Conservation (phyloP, 2,329 filamentous ascomycete genomes). For the Phoma sp. region DNA sequence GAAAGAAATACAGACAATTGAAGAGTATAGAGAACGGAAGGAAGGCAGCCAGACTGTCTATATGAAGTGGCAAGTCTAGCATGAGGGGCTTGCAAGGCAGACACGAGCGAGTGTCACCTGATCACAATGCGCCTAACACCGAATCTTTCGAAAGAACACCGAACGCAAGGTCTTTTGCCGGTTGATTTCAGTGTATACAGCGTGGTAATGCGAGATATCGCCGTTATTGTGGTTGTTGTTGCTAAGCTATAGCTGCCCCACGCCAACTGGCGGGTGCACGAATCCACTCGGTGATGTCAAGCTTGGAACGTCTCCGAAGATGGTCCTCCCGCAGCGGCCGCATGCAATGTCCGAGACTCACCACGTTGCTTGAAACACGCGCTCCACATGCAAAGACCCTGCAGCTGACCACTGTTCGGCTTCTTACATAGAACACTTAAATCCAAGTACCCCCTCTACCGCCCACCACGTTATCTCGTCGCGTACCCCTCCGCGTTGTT, state of each 20-base stretch:
- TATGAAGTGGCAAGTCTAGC: neutral
- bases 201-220: neutral
- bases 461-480: conserved; percentile 25
- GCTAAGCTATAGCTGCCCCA: neutral
- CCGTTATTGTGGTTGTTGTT: neutral
- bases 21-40: neutral
- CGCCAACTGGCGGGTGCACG: conserved; percentile 2
- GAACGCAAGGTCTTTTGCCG: no score
- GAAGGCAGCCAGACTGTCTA: neutral
- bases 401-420: conserved; percentile 19
- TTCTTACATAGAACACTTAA: conserved; percentile 12
- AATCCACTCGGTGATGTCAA: conserved; percentile 14
- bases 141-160: neutral
- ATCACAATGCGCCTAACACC: neutral
- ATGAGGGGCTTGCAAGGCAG: neutral
- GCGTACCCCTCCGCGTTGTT: conserved; percentile 12
- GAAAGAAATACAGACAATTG: neutral
- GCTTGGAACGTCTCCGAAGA: conserved; percentile 2
- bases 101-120: neutral
- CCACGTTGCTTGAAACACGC: conserved; percentile 15
- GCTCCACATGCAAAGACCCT: conserved; percentile 10
- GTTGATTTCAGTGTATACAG: neutral
- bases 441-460: neutral
- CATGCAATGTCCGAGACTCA: conserved; percentile 13
- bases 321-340: conserved; percentile 15